Base-by-base conservation (phyloP, 495 filamentous ascomycete species). In the Oidiodendron maius region DNA sequence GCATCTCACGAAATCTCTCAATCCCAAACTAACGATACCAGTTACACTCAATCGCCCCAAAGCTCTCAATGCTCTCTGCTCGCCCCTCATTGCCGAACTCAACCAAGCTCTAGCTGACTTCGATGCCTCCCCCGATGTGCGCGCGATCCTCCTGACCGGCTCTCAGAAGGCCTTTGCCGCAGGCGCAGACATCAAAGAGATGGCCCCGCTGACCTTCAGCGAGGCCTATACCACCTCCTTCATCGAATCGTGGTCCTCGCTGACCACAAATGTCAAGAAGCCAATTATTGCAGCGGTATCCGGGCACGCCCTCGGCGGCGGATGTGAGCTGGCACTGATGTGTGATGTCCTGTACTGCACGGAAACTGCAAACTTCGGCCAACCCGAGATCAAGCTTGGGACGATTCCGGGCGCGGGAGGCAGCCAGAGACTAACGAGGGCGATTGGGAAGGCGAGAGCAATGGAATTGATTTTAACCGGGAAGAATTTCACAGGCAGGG, bases 301-400 rank as follows among this genome's bases (percentile, higher is more conserved):
- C 13, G 93, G 93, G 22, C 88, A 95, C 62, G 93, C 93, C 17
- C 78, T 96, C 13, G 93, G 93, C 34, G 93, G 93, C 11, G 93
- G 93, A 22, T 98, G 93, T 64, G 93, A 98, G 71, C 78, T 98
- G 9, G 93, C 93, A n/a, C 79, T 98, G 64, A 98, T 96, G 91
- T 82, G 83, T 57, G 93, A 98, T 64, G 83, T 98, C 58, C 62
- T 98, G 40, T 96, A 96, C 76, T 93, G 87, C 71, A 87, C 86
- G 8, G 65, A 77, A 21, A 76, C 58, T 5, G 91, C 93, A 45
- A 88, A 83, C 44, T 95, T 98, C 59, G 93, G 93, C 0, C 93
- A 97, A 70, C 93, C 93, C 3, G 93, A 98, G 72, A 89, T 98
- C 71, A 94, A 87, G 64, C 74, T 98, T 3, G 93, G 93, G 13